Conservation (phyloP, 2,329 filamentous ascomycete genomes). For the Juglanconis oblonga region DNA sequence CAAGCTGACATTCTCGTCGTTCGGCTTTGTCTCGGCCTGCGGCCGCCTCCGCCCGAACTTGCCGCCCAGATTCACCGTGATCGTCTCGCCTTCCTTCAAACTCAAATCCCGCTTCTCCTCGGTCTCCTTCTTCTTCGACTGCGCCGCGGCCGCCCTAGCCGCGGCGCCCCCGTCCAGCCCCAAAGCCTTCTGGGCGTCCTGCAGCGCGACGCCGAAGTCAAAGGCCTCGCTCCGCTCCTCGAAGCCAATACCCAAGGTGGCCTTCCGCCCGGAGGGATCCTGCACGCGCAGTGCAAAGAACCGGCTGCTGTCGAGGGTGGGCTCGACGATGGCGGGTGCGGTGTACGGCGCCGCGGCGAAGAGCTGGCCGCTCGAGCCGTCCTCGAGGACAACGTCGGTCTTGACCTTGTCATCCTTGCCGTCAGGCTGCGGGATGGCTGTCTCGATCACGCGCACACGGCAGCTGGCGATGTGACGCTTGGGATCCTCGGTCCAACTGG, state of each 20-base stretch:
- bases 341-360: conserved; percentile 85
- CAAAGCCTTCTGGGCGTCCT: conserved; percentile 71
- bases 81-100: conserved; percentile 85
- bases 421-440: conserved; percentile 49
- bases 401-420: conserved; percentile 54
- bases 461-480: conserved; percentile 81
- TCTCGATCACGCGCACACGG: conserved; percentile 75
- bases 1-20: conserved; percentile 30
- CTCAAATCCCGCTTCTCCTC: conserved; percentile 73
- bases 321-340: conserved; percentile 63
- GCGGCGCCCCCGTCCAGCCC: conserved; percentile 50
- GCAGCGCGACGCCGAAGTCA: conserved; percentile 77
- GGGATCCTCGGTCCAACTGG: conserved; percentile 70
- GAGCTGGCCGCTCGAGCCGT: conserved; percentile 66
- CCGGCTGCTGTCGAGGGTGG: conserved; percentile 73
- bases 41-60: conserved; percentile 46
- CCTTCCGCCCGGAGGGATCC: conserved; percentile 71
- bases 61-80: conserved; percentile 73
- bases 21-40: conserved; percentile 28
- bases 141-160: conserved; percentile 29
- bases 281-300: conserved; percentile 84
- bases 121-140: conserved; percentile 35
- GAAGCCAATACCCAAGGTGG: conserved; percentile 79
- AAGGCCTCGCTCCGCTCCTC: conserved; percentile 84
- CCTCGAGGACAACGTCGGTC: conserved; percentile 76